phyloP scores from a whole-genome alignment of 768 basidiomycete genomes.

The Auriculariales sp. region DNA sequence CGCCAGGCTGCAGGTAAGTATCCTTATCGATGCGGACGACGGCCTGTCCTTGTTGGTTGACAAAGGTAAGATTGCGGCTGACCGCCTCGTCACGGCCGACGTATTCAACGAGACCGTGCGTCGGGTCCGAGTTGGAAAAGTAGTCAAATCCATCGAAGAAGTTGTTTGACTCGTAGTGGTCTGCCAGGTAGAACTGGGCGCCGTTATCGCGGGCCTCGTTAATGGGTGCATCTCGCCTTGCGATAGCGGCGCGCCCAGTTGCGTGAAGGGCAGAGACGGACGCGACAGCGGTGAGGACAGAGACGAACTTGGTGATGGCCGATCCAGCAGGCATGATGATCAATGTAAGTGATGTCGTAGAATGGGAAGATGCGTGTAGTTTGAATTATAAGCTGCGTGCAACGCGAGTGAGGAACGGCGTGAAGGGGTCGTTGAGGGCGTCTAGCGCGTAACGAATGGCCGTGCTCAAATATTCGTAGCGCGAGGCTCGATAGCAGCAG shows the following conservation, averaged over 20 bases:
- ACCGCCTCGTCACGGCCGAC: slow-evolving; percentile 1
- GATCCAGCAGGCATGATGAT: neutral
- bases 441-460: no score
- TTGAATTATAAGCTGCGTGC: neutral
- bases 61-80: slow-evolving; percentile 7
- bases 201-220: neutral
- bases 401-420: neutral
- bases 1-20: slow-evolving; percentile 4
- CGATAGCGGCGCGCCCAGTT: neutral
- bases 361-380: neutral
- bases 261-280: neutral
- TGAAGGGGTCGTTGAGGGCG: no score
- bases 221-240: neutral
- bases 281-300: neutral
- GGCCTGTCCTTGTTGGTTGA: slow-evolving; percentile 5
- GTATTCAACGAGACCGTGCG: slow-evolving; percentile 11
- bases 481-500: neutral
- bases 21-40: slow-evolving; percentile 6
- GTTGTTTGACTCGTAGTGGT: slow-evolving; percentile 2
- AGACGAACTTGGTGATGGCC: neutral
- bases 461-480: slow-evolving; percentile 1
- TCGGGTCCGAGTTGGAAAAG: slow-evolving; percentile 5
- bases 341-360: no score
- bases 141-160: slow-evolving; percentile 5
- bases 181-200: slow-evolving; percentile 1